These are phyloP conservation scores for Cryomyces minteri DNA, from an alignment of 495 filamentous ascomycete genomes.

Conservation along the genomic window DNA sequence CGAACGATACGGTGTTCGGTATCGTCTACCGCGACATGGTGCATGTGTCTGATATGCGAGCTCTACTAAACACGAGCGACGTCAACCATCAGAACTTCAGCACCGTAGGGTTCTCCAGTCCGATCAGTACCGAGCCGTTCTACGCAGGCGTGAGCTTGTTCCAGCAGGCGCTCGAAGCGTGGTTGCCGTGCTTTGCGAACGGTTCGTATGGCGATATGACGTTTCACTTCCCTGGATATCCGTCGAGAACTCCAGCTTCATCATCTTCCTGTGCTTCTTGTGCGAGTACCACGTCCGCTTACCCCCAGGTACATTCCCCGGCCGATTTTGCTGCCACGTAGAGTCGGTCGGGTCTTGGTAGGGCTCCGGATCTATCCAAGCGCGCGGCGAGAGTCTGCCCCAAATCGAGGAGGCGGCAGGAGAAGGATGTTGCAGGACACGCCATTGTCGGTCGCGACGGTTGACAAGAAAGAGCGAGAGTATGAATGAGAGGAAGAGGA, in stretches of 20 bases:
- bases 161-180: slow-evolving; percentile 16
- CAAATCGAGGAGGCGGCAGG: too few species aligned
- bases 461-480: too few species aligned
- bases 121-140: slow-evolving; percentile 38
- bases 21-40: not conserved
- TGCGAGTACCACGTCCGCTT: slow-evolving; percentile 11
- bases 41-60: slow-evolving; percentile 3
- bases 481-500: too few species aligned
- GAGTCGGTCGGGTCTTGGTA: slow-evolving; percentile 13
- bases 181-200: not conserved
- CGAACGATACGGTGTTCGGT: slow-evolving; percentile 27
- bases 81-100: slow-evolving; percentile 7
- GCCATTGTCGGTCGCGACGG: too few species aligned
- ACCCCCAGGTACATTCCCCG: not conserved
- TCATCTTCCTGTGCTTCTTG: slow-evolving; percentile 20
- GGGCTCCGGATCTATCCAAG: slow-evolving; percentile 17
- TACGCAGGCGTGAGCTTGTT: slow-evolving; percentile 35
- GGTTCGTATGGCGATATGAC: too few species aligned
- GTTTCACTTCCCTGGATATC: slow-evolving; percentile 1
- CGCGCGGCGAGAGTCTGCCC: too few species aligned
- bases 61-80: slow-evolving; percentile 5
- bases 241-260: slow-evolving; percentile 12
- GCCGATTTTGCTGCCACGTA: slow-evolving; percentile 5
- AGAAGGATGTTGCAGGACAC: too few species aligned
- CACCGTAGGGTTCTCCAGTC: slow-evolving; percentile 14